These are phyloP conservation scores for Striga hermonthica DNA, from an alignment of 305 asterid genomes.

Conservation along the genomic window DNA sequence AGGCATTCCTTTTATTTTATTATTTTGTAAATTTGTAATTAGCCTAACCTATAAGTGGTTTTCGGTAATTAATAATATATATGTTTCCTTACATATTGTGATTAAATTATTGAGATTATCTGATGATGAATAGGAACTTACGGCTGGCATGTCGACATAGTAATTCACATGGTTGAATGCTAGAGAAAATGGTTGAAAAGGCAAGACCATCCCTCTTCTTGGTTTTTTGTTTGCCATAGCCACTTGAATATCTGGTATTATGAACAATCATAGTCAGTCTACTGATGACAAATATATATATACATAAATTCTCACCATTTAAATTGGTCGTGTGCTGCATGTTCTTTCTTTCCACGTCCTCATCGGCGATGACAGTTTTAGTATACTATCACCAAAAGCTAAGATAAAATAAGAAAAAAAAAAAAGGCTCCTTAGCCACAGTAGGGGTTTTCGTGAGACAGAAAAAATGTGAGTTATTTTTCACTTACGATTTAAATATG, in stretches of 20 bases:
- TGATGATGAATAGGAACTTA: slow-evolving; percentile 35
- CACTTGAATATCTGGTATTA: slow-evolving; percentile 51
- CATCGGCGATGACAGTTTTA: slow-evolving; percentile 47
- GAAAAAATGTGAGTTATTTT: not conserved
- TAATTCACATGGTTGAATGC: slow-evolving; percentile 71
- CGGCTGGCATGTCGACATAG: slow-evolving; percentile 83
- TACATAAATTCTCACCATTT: slow-evolving; percentile 39
- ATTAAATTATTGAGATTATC: too few species aligned
- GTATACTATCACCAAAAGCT: slow-evolving; percentile 68
- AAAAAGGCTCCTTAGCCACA: not conserved
- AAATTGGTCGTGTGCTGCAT: slow-evolving; percentile 24
- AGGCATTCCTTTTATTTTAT: too few species aligned
- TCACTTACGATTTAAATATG: slow-evolving; percentile 67
- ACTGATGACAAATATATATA: too few species aligned
- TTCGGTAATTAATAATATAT: too few species aligned
- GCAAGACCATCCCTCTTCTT: slow-evolving; percentile 72
- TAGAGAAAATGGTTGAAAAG: slow-evolving; percentile 79
- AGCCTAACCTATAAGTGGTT: too few species aligned
- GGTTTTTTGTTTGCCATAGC: slow-evolving; percentile 32
- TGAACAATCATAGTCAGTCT: slow-evolving; percentile 7
- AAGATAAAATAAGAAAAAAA: slow-evolving; percentile 28
- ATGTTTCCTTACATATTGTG: too few species aligned
- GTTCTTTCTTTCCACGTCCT: slow-evolving; percentile 35
- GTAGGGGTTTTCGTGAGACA: not conserved
- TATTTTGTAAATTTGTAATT: too few species aligned